phyloP scores from a whole-genome alignment of 352 stramenopile genomes.

The Phytopythium delawarense region DNA sequence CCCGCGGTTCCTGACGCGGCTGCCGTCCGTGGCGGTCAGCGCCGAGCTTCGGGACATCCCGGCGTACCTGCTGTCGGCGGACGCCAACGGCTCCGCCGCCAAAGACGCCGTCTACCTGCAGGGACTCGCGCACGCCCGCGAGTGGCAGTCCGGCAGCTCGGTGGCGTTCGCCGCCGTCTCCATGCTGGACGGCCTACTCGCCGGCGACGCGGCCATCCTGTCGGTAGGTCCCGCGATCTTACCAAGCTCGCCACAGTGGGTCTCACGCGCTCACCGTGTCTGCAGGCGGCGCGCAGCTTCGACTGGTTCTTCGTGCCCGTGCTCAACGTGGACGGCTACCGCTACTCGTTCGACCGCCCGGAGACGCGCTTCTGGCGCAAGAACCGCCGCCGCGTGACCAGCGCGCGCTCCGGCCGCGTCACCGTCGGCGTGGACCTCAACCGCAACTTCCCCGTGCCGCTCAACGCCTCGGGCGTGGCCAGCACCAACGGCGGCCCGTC shows the following conservation, averaged over 20 bases:
- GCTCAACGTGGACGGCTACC: slow-evolving; percentile 32
- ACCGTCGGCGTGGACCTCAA: slow-evolving; percentile 27
- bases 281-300: slow-evolving; percentile 15
- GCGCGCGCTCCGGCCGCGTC: background rate
- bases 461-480: slow-evolving; percentile 5
- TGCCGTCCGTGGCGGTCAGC: slow-evolving; percentile 10
- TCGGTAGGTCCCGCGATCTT: background rate
- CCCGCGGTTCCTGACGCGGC: slow-evolving; percentile 11
- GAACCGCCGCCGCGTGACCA: slow-evolving; percentile 15
- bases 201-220: slow-evolving; percentile 9
- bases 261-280: background rate
- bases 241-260: background rate
- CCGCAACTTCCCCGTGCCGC: slow-evolving; percentile 21
- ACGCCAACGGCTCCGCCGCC: background rate
- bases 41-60: slow-evolving; percentile 15
- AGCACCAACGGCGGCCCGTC: slow-evolving; percentile 6
- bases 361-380: slow-evolving; percentile 26
- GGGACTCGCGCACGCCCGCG: slow-evolving; percentile 25
- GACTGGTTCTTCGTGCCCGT: slow-evolving; percentile 28
- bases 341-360: slow-evolving; percentile 16
- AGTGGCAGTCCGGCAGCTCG: slow-evolving; percentile 45
- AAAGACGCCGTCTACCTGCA: slow-evolving; percentile 16
- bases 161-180: slow-evolving; percentile 43
- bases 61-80: slow-evolving; percentile 20
- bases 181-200: slow-evolving; percentile 16